Base-by-base conservation (phyloP, 371 early-diverging fungal genomes). In the Umbelopsis sp. region DNA sequence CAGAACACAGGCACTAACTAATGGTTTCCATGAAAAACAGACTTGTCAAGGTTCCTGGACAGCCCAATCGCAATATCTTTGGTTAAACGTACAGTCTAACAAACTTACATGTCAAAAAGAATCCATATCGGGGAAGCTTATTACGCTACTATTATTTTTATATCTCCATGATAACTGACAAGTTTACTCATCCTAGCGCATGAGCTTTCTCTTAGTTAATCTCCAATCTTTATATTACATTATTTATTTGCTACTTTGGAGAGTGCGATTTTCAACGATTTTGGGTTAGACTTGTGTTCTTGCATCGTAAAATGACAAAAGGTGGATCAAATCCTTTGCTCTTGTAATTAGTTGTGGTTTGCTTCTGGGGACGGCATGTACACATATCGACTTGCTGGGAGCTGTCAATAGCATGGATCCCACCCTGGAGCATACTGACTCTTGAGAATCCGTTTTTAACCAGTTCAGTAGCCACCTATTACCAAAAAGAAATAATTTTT, bases 391-490 rank as follows among this genome's bases (percentile, higher is more conserved):
- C 52, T 38, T 50, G 38, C 0, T 69, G 24, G 12, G 68, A 44
- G 3, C 64, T 69, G 18, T 81, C 75, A 29, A 86, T 75, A 3
- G 88, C 88, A 22, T 84, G 83, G 14, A 87, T 80, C 0, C 90
- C 88, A 5, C 89, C 90, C 66, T 86, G 82, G 48, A 90, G 69
- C 0, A 86, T 70, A 4, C 84, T 84, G 14, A 83, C 86, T 38
- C 88, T 71, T 3, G 81, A 65, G 57, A 90, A 87, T 4, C 76
- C 68, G 22, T 66, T 73, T 35, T 76, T 69, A 4, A 89, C 87
- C 20, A 88, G 72, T 11, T 83, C 78, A 20, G 80, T 78, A 6
- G 88, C 85, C 72, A 81, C 87, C 88, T 86, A 46, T 45, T 35
- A 18, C 18, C 22, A n/a, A 32, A 62, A 25, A 16, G 18, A 6